Conservation (phyloP, 2,329 filamentous ascomycete species). For the Lachnellula arida region DNA sequence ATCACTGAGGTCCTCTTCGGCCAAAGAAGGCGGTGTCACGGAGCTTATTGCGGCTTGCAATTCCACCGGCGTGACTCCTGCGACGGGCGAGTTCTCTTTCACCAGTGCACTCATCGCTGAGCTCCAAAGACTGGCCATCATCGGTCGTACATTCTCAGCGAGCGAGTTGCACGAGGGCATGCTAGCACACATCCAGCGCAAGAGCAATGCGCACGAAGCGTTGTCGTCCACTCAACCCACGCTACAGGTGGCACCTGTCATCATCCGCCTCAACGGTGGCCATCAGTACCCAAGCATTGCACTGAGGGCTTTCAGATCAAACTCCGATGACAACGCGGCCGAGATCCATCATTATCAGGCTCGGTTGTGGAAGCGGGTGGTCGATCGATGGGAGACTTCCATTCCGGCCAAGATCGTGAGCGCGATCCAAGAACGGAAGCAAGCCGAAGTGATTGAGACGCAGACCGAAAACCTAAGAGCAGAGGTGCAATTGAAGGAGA, state of each 20-base stretch:
- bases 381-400: no score
- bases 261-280: background rate
- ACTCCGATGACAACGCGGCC: background rate
- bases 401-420: no score
- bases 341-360: no score
- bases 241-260: background rate
- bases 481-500: no score
- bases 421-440: no score
- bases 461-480: no score
- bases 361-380: no score
- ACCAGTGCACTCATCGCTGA: background rate
- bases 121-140: background rate
- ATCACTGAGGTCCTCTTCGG: background rate
- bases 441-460: no score
- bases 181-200: background rate
- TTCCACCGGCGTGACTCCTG: background rate
- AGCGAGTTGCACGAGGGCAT: background rate
- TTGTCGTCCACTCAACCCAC: background rate
- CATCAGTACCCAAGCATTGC: background rate
- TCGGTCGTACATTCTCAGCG: background rate
- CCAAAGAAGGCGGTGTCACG: background rate
- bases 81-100: background rate
- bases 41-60: background rate
- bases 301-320: background rate
- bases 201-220: background rate